These are phyloP conservation scores for Ceratonia siliqua DNA, from an alignment of 306 rosid genomes.

Conservation along the genomic window DNA sequence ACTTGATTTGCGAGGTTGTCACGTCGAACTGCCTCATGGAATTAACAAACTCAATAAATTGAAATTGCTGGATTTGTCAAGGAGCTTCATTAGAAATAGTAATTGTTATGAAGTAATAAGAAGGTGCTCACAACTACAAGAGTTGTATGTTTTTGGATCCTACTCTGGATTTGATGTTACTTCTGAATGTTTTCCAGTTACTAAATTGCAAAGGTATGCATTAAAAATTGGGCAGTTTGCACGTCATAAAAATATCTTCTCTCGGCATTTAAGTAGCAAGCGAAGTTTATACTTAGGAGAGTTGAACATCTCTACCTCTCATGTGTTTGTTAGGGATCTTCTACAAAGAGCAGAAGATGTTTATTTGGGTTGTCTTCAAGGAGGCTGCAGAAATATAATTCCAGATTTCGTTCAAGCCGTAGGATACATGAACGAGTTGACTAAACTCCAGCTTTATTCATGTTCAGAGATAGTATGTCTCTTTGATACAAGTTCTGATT, in stretches of 20 bases:
- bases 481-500: neutral
- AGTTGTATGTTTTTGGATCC: neutral
- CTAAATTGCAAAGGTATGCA: neutral
- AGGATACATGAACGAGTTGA: conserved; percentile 1
- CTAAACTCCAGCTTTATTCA: neutral
- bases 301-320: neutral
- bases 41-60: neutral
- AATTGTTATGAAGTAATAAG: neutral
- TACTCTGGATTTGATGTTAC: neutral
- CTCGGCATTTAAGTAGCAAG: too few species aligned
- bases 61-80: neutral
- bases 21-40: neutral
- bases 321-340: neutral
- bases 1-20: neutral
- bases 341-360: neutral
- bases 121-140: neutral
- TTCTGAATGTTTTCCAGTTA: neutral
- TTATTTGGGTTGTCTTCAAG: neutral
- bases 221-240: neutral
- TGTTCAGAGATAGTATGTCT: conserved; percentile 14
- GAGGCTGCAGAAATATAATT: neutral
- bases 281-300: neutral
- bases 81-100: neutral
- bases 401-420: neutral
- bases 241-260: neutral